Conservation (phyloP, 495 filamentous ascomycete species). For the Xylaria flabelliformis region DNA sequence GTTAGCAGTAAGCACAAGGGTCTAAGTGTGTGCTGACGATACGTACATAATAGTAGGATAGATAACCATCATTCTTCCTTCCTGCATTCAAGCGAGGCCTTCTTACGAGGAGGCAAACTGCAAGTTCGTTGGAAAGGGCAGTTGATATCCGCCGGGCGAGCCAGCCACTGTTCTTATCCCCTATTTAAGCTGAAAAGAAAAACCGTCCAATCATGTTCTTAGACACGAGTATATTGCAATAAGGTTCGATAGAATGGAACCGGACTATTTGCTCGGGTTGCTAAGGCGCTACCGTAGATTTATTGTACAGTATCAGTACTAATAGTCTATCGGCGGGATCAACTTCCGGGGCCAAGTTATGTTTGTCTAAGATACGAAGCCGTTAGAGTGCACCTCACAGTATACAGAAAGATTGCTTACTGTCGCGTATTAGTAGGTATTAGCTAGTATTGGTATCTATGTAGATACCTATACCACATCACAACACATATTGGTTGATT, state of each 20-base stretch:
- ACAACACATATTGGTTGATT: neutral
- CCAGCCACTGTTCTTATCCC: conserved; percentile 12
- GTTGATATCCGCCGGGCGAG: neutral
- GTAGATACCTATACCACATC: no score
- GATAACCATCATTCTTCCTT: neutral
- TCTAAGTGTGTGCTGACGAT: neutral
- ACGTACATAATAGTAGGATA: no score
- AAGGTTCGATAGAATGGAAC: neutral
- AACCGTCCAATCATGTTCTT: neutral
- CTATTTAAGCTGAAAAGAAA: conserved; percentile 12
- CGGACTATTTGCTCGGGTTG: neutral
- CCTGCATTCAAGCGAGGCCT: conserved; percentile 6
- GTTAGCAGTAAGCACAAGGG: conserved; percentile 12
- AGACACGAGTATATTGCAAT: neutral
- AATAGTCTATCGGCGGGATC: neutral
- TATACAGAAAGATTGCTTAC: neutral
- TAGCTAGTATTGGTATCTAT: no score
- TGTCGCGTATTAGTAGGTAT: neutral
- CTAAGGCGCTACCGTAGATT: neutral
- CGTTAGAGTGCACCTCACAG: conserved; percentile 5
- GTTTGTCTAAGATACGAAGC: neutral
- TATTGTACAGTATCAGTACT: no score
- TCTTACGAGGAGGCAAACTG: neutral
- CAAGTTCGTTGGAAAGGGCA: neutral
- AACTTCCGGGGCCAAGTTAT: neutral